Base-by-base conservation (phyloP, 345 rosid species). In the Melastoma malabathricum region DNA sequence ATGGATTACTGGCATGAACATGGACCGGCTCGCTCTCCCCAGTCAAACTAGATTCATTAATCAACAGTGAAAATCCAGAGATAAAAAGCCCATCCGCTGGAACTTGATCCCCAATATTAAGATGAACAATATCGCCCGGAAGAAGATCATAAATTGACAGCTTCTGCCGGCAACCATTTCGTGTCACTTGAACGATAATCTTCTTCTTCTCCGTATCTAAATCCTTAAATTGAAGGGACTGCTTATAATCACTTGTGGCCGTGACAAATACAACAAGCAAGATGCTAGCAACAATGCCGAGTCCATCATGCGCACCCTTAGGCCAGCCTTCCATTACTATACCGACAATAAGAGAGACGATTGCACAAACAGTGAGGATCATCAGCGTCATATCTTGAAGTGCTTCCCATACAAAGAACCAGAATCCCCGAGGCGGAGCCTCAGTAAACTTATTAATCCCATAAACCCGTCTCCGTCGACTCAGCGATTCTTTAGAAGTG, bases 381-480 rank as follows among this genome's bases (percentile, higher is more conserved):
- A 79, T 73, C 50, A 79, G 80, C n/a, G 94, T 83, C 53, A 74
- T 68, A 60, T 79, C 84, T 51, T 79, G 81, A 51, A 76, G 76
- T 45, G 80, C 89, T 67, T 81, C 86, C 75, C 82, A 66, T 48
- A 86, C 74, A 68, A 72, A 81, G 63, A 90, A 61, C 94, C 86
- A 90, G 58, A 75, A 90, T 38, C 98, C 89, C 39, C 71, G 79
- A 15, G 23, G 43, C 0, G 93, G 95, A 53, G 83, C 76, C 67
- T 90, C 96, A 0, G 80, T 63, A 65, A 90, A 90, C 52, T 74
- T 84, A 68, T 90, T 90, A 58, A 82, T 55, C 68, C 98, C 96
- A 66, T 76, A 82, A 14, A 80, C 60, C 15, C 49, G 57, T 67
- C 74, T 69, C 61, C 98, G 78, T 57, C 25, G 44, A 34, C 59